Base-by-base conservation (phyloP, 768 basidiomycete genomes). In the Agaricus sinodeliciosus region DNA sequence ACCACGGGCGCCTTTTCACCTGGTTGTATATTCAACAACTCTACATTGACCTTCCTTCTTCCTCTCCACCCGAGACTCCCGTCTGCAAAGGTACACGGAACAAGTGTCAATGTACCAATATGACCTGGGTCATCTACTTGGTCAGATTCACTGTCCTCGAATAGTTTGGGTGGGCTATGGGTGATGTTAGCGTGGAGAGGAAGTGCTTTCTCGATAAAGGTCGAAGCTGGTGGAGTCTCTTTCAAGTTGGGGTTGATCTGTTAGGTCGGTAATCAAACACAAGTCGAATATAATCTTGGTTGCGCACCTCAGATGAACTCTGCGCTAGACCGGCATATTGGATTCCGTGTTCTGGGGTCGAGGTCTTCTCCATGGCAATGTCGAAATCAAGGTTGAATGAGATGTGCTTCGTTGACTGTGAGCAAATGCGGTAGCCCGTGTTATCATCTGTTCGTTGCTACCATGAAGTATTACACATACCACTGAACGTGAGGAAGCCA, bases 21-120 rank as follows among this genome's bases (percentile, higher is more conserved):
- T 12, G 66, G 73, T 13, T 79, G 76, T 0, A 69, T 62, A 51
- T 74, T 72, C 50, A 78, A 71, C 13, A 91, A 63, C 60, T 89
- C 85, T 47, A 92, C 73, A 1, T 72, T 74, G 55, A 90, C 66
- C 22, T 82, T 77, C 64, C 83, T 85, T 64, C 67, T 78, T 2
- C 84, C 89, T 64, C 90, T 91, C 90, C 90, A 92, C 15, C 90
- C 90, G 63, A 85, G 89, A 62, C 85, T 87, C 9, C 89, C 87
- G 0, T 87, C 89, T 12, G 71, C 60, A 66, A 92, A 90, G 36
- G 77, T 71, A 54, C 67, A 76, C 1, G 90, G 79, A 3, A 75
- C 58, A 6, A 90, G 72, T 0, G 77, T 76, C 18, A 82, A 63
- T 39, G 68, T 74, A 13, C 79, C 80, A 56, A 90, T 71, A 62